Evolutionary conservation across 257 asterid genomes (phyloP), one percentile per base, ranked within the genome.

Genomic region (Petunia secreta): DNA sequence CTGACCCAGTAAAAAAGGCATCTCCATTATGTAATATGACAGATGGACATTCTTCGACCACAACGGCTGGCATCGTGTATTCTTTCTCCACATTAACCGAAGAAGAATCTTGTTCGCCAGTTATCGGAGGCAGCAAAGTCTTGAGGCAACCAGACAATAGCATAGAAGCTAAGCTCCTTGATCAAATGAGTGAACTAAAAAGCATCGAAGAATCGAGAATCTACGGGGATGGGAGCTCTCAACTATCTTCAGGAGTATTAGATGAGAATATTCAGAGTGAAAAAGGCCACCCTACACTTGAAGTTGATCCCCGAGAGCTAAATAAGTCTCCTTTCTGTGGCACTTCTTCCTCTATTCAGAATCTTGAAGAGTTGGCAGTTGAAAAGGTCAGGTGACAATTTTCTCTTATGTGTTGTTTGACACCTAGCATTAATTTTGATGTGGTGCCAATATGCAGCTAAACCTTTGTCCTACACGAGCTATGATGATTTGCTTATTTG

Each of bases 381-480:
- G 87, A 64, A 79, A 75, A 85, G 92, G 97, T 92, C 52, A 79
- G 89, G 78, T 16, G 59, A 46, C 50, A 41, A 69, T 69, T 69
- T 48, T 46, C 77, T 41, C 3, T 69, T 69, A 10, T 6, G 10
- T 68, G 57, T 68, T 68, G 57, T n/a, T 46, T 44, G 62, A 44
- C 41, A 3, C 40, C n/a, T 4, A 68, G 43, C 76, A 44, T 44
- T 69, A 25, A 48, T 41, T 71, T 44, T 34, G n/a, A 2, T 71
- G 43, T 69, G 55, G 77, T 34, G 43, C 48, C 60, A 34, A 59
- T 48, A 48, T 48, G 77, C 77, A 71, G 77, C 67, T 62, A 62
- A 62, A 48, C 60, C 60, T 71, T n/a, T 71, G 34, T 34, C 77
- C 44, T 71, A 50, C 60, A 48, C 48, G 41, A 71, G 60, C 77